Conservation (phyloP, 129 eudicot species). For the Tanacetum coccineum region DNA sequence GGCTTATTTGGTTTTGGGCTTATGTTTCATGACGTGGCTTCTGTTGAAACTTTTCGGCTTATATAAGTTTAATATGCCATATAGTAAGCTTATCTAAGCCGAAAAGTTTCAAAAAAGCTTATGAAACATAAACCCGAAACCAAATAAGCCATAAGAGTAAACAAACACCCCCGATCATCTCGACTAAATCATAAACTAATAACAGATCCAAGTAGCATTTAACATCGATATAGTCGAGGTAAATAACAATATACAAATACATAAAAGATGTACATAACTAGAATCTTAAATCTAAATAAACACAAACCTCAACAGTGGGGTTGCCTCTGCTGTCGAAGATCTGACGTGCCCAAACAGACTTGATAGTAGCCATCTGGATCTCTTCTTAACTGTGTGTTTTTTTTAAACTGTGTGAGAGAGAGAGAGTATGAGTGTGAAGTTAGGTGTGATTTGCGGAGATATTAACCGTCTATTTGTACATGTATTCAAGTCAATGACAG, state of each 20-base stretch:
- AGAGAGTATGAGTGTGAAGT: constrained; percentile 15
- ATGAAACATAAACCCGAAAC: neutral
- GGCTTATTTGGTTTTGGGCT: no score
- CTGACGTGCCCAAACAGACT: constrained; percentile 74
- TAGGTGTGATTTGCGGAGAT: constrained; percentile 14
- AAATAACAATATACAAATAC: neutral
- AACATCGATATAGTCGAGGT: neutral
- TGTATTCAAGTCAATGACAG: constrained; percentile 32
- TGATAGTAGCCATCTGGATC: constrained; percentile 65
- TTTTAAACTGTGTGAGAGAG: constrained; percentile 11
- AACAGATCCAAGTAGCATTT: neutral
- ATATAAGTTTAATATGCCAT: no score
- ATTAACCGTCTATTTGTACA: constrained; percentile 27
- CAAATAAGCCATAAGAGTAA: neutral
- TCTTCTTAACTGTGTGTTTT: no score
- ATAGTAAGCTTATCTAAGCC: no score
- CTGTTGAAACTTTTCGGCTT: no score
- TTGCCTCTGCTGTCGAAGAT: constrained; percentile 99
- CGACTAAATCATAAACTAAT: no score
- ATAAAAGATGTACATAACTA: neutral
- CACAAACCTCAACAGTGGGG: constrained; percentile 92
- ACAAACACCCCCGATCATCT: neutral
- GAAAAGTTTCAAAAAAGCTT: neutral
- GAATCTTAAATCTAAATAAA: neutral
- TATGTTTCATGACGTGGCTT: no score